Evolutionary conservation across 2,329 filamentous ascomycete species (phyloP), one percentile per base, ranked within the genome.

Genomic region (Aaosphaeria pasadenensis): DNA sequence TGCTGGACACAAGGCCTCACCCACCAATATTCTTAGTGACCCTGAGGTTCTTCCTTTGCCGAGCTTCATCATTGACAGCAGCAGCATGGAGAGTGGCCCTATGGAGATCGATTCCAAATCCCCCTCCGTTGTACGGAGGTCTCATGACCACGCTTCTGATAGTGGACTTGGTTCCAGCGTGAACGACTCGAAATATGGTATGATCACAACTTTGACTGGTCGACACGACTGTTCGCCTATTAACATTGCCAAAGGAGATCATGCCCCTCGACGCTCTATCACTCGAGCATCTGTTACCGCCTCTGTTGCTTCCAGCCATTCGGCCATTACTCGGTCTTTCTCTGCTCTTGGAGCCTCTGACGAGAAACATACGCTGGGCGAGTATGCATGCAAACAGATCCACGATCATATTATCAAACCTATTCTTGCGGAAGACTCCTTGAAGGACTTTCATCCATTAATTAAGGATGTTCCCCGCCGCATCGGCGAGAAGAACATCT

Each of bases 121-220:
- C 28, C 44, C 53, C 45, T 50, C 54, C 47, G 53, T 52, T 39
- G 59, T 63, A 51, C 77, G 77, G 39, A 62, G 49, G 58, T 56
- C 58, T 49, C 80, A 85, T 64, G 81, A 84, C 63, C 86, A 91
- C 72, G 82, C 83, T 50, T 94, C 89, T 11, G 91, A 96, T 74
- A 95, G 91, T 68, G 91, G 90, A 46, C 77, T 96, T 54, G 91
- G 91, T 45, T 88, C 89, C 39, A 96, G 91, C 39, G 79, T 96
- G 62, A 81, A 78, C 51, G 87, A 83, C 44, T 67, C 67, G 42
- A 78, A 66, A 57, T 58, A 69, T 58, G 68, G 69, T 72, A 72
- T 66, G 62, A 46, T 48, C 30, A 43, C 42, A 36, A 38, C 52
- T 50, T 61, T 57, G 39, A 54, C 46, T 47, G 43, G 55, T 50